A percentile compares a stretch with the other conserved stretches of the same genome.
These are phyloP conservation scores for Fusarium buharicum DNA, from an alignment of 2,329 filamentous ascomycete genomes.

Conservation along the genomic window DNA sequence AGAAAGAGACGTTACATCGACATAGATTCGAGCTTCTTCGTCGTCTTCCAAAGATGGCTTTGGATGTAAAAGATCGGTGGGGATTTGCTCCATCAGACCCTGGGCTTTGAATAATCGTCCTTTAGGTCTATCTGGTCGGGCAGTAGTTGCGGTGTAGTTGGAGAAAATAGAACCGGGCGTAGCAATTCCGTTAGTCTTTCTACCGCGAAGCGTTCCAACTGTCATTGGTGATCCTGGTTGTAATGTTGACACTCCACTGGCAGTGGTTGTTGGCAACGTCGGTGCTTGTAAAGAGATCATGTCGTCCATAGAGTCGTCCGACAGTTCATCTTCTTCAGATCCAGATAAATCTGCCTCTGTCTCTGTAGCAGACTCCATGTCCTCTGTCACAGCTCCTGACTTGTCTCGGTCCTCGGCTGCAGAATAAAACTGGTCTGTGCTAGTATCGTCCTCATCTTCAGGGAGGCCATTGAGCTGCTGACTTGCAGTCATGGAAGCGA, in stretches of 20 bases:
- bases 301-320: conserved; percentile 91
- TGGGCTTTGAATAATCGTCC: conserved; percentile 88
- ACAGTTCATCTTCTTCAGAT: conserved; percentile 75
- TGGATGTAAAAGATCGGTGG: conserved; percentile 83
- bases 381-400: conserved; percentile 68
- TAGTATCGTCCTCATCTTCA: conserved; percentile 80
- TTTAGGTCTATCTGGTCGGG: conserved; percentile 75
- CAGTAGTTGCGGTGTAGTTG: conserved; percentile 84
- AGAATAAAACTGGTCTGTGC: conserved; percentile 92
- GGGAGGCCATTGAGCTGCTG: conserved; percentile 64
- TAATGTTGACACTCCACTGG: conserved; percentile 82
- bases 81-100: conserved; percentile 76
- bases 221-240: conserved; percentile 85
- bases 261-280: conserved; percentile 77
- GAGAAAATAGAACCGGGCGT: conserved; percentile 93
- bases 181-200: conserved; percentile 74
- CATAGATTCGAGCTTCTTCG: conserved; percentile 88
- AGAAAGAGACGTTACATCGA: conserved; percentile 85
- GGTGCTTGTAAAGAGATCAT: conserved; percentile 91
- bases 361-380: conserved; percentile 68
- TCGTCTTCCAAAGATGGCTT: conserved; percentile 82
- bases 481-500: conserved; percentile 56
- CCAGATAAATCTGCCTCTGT: conserved; percentile 71
- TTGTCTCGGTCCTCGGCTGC: conserved; percentile 82
- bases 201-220: conserved; percentile 66